Conservation (phyloP, 2,329 filamentous ascomycete species). For the Exophiala sideris region DNA sequence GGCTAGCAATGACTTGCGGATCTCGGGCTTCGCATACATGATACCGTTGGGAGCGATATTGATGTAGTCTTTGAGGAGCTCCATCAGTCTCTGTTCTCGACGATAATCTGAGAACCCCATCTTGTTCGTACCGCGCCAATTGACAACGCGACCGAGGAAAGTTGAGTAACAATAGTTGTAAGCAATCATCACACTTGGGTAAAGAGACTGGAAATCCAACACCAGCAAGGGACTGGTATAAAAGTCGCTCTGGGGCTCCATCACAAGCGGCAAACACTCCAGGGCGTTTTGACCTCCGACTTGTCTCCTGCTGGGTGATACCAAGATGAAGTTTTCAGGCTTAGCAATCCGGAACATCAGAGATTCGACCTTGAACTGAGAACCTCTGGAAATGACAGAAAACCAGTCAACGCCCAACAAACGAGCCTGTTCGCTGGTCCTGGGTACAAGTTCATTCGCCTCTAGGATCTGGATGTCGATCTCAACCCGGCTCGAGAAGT, state of each 20-base stretch:
- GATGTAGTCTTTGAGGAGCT: slow-evolving; percentile 76
- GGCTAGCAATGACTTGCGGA: slow-evolving; percentile 84
- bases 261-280: slow-evolving; percentile 89
- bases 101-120: slow-evolving; percentile 91
- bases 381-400: slow-evolving; percentile 89
- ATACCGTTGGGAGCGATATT: slow-evolving; percentile 95
- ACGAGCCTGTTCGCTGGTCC: slow-evolving; percentile 91
- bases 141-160: slow-evolving; percentile 78
- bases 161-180: slow-evolving; percentile 99
- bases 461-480: slow-evolving; percentile 89
- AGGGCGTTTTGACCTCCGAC: slow-evolving; percentile 91
- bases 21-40: slow-evolving; percentile 83
- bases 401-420: slow-evolving; percentile 94
- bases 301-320: slow-evolving; percentile 87
- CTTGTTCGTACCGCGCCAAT: slow-evolving; percentile 89
- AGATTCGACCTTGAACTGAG: slow-evolving; percentile 97
- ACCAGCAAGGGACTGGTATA: slow-evolving; percentile 88
- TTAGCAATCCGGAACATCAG: slow-evolving; percentile 99
- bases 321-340: slow-evolving; percentile 85
- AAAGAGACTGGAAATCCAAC: slow-evolving; percentile 92
- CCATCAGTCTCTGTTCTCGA: slow-evolving; percentile 69
- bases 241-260: slow-evolving; percentile 95
- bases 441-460: slow-evolving; percentile 78
- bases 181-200: slow-evolving; percentile 97
- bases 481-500: slow-evolving; percentile 72